Evolutionary conservation across 2,329 filamentous ascomycete genomes (phyloP), one percentile per base, ranked within the genome.

Genomic region (Botrytis galanthina): DNA sequence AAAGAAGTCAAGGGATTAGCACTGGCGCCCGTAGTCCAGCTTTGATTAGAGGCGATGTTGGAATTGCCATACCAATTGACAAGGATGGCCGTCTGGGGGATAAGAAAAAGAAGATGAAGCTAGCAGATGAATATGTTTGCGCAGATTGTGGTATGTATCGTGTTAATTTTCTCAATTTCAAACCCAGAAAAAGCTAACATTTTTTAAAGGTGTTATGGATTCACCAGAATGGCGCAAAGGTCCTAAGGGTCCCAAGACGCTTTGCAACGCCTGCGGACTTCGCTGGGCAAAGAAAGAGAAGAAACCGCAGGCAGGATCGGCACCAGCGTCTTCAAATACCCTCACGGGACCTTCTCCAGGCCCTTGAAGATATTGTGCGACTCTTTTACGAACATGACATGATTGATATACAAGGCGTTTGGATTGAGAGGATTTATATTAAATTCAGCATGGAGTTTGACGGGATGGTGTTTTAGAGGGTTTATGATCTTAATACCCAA

Each of bases 151-250:
- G 95, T 85, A 84, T 76, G 87, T 84, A 48, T 59, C 39, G 39
- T 42, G 22, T 22, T 46, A 39, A 12, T 39, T 9, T 9, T 39
- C 37, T 39, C 37, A 39, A 39, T 39, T 39, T 1, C 9, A 39
- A 39, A 12, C 37, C 3, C 37, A 39, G 37, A 39, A 39, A 39
- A 70, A 48, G 66, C 73, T 74, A 64, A 76, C 39, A 29, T 48
- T 14, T 18, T 42, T 29, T 73, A 26, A 75, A 91, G 89, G 89
- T 48, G 98, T 94, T 0, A 87, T 97, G 59, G 95, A 98, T 80
- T 97, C 93, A 26, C 95, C 95, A 0, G 95, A 98, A 84, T 98
- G 95, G 95, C 88, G 95, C 75, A 98, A 97, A 82, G 95, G 95
- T 0, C 95, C 95, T 0, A 93, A 89, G 75, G 95, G 95, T 3